Evolutionary conservation across 345 rosid species (phyloP).

Genomic region (Cardamine occulta): DNA sequence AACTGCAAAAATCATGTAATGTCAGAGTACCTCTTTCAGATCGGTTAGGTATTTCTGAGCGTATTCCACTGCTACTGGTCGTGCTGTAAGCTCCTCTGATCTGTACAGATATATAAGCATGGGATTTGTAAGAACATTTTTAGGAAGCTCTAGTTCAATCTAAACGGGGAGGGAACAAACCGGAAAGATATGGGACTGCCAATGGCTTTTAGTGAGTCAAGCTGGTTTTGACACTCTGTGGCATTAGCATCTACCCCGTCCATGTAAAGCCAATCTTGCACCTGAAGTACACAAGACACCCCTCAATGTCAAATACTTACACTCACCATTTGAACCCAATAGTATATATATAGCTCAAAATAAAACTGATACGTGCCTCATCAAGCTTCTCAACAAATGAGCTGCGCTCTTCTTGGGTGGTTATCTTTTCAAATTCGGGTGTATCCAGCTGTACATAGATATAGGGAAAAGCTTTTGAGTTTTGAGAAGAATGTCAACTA

Average conservation of each 20-base stretch:
- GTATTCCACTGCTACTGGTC: conserved; percentile 69
- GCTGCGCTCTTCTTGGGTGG: conserved; percentile 77
- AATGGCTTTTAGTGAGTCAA: conserved; percentile 69
- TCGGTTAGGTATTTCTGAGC: conserved; percentile 65
- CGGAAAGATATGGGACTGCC: conserved; percentile 86
- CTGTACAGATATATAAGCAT: conserved; percentile 47
- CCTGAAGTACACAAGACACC: conserved; percentile 53
- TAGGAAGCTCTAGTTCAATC: conserved; percentile 4
- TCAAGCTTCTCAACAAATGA: conserved; percentile 84
- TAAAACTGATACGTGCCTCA: conserved; percentile 54
- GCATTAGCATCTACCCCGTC: conserved; percentile 97
- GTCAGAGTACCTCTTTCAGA: conserved; percentile 64
- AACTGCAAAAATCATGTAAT: conserved; percentile 18
- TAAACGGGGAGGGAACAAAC: conserved; percentile 44
- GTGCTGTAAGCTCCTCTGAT: conserved; percentile 76
- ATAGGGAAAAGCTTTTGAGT: conserved; percentile 1
- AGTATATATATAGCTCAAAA: not conserved
- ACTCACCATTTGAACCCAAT: conserved; percentile 8
- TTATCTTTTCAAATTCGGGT: conserved; percentile 67
- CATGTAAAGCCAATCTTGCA: conserved; percentile 95
- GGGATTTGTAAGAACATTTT: not conserved
- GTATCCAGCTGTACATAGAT: conserved; percentile 67
- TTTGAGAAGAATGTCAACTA: conserved; percentile 16
- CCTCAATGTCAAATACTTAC: conserved; percentile 13
- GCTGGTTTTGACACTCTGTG: conserved; percentile 64